phyloP scores from a whole-genome alignment of 2,329 filamentous ascomycete species.

The Periconia macrospinosa region DNA sequence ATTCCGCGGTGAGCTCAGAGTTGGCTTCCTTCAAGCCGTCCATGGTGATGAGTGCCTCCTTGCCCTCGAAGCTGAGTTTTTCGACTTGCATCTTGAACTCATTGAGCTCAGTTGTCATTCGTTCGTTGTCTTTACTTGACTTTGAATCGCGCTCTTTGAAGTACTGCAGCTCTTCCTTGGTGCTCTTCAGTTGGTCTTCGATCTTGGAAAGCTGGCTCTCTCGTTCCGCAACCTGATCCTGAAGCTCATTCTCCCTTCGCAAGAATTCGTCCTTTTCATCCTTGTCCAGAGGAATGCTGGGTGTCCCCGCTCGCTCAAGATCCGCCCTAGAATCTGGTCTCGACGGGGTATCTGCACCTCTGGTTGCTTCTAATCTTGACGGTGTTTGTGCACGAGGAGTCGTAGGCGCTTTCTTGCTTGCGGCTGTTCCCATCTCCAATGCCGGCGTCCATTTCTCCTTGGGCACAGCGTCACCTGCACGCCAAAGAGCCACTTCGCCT shows the following conservation, averaged over 20 bases:
- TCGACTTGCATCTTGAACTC: slow-evolving; percentile 96
- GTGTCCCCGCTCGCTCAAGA: slow-evolving; percentile 78
- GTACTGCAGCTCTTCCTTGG: slow-evolving; percentile 81
- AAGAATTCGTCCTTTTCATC: slow-evolving; percentile 97
- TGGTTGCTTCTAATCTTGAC: slow-evolving; percentile 56
- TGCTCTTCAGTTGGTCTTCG: slow-evolving; percentile 79
- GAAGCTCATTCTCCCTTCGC: slow-evolving; percentile 91
- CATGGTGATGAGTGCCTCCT: slow-evolving; percentile 97
- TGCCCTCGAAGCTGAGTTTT: slow-evolving; percentile 91
- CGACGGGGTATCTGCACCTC: slow-evolving; percentile 44
- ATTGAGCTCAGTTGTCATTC: slow-evolving; percentile 80
- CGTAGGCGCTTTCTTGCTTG: slow-evolving; percentile 51
- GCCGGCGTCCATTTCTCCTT: slow-evolving; percentile 84
- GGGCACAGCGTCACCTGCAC: slow-evolving; percentile 82
- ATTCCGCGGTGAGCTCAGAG: slow-evolving; percentile 82
- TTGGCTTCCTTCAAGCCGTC: slow-evolving; percentile 97
- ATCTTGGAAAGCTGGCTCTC: slow-evolving; percentile 78
- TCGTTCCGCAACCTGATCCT: slow-evolving; percentile 93
- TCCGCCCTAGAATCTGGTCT: slow-evolving; percentile 69
- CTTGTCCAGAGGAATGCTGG: slow-evolving; percentile 86
- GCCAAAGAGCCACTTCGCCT: slow-evolving; percentile 83
- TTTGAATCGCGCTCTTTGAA: slow-evolving; percentile 85
- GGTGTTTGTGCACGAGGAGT: slow-evolving; percentile 63
- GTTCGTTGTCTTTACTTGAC: slow-evolving; percentile 87
- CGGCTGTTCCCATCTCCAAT: slow-evolving; percentile 57